Percentiles rank a stretch among this genome's conserved stretches.
These are phyloP conservation scores for Pilatotrama ljubarskyi DNA, from an alignment of 768 basidiomycete species.

Conservation along the genomic window DNA sequence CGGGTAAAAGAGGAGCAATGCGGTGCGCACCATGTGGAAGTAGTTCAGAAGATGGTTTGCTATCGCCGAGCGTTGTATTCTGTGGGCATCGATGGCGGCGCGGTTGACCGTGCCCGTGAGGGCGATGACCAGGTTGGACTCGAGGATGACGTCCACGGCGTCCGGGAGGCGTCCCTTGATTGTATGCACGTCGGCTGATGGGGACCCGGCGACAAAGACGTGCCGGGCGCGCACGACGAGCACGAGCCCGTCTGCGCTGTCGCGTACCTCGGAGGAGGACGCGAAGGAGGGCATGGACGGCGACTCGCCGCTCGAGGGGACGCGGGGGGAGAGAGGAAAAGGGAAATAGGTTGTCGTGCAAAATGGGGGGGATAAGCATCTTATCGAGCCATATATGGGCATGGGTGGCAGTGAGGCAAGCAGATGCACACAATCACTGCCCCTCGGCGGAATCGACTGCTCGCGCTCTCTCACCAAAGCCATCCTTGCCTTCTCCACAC, in stretches of 20 bases:
- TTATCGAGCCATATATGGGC: constrained; percentile 15
- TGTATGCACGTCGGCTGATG: constrained; percentile 32
- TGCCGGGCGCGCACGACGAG: constrained; percentile 51
- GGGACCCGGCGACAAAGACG: constrained; percentile 37
- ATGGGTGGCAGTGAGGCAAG: constrained; percentile 25
- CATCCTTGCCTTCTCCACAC: constrained; percentile 11
- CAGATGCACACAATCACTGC: constrained; percentile 32
- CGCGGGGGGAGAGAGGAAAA: not conserved
- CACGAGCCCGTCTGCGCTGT: constrained; percentile 43
- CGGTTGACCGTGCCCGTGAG: constrained; percentile 57
- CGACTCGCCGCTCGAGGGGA: not conserved
- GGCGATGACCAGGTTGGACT: constrained; percentile 51
- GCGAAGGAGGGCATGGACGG: constrained; percentile 26
- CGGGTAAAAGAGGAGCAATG: not conserved
- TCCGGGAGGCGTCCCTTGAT: constrained; percentile 38
- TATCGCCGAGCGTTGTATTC: constrained; percentile 51
- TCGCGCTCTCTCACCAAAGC: constrained; percentile 11
- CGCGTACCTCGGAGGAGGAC: constrained; percentile 38
- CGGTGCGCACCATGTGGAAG: constrained; percentile 45
- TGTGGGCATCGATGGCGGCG: constrained; percentile 37
- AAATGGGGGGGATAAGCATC: constrained; percentile 14
- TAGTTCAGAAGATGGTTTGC: constrained; percentile 50
- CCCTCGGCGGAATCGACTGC: constrained; percentile 8
- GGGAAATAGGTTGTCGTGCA: not conserved
- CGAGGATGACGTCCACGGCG: constrained; percentile 49